phyloP scores from a whole-genome alignment of 768 basidiomycete genomes.

The Ramaria sp. region DNA sequence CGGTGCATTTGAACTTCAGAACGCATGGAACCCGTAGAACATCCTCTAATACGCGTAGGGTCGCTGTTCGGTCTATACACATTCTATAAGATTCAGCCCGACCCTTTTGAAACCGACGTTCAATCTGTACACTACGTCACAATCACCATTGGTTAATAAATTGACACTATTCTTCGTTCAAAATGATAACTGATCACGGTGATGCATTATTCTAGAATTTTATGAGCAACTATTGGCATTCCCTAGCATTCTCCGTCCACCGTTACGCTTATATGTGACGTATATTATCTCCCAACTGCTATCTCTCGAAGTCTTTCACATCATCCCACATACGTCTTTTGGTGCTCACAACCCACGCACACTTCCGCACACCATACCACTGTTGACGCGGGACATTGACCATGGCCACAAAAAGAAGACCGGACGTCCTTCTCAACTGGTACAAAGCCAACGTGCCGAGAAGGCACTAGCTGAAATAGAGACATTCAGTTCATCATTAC shows the following conservation, averaged over 20 bases:
- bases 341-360: conserved; percentile 47
- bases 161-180: not conserved
- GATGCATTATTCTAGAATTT: conserved; percentile 34
- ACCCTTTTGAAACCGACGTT: conserved; percentile 38
- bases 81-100: conserved; percentile 60
- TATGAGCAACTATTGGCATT: conserved; percentile 38
- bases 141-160: conserved; percentile 44
- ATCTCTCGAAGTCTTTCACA: conserved; percentile 41
- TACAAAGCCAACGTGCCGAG: not conserved
- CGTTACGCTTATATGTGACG: conserved; percentile 38
- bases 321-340: conserved; percentile 43
- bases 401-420: conserved; percentile 8
- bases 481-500: not conserved
- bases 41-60: conserved; percentile 43
- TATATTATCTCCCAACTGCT: conserved; percentile 38
- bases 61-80: conserved; percentile 64
- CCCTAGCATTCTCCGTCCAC: conserved; percentile 32
- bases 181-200: not conserved
- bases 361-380: conserved; percentile 32
- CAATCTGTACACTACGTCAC: conserved; percentile 42
- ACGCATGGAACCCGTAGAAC: conserved; percentile 33
- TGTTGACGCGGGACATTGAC: conserved; percentile 7
- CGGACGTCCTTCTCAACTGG: conserved; percentile 5
- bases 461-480: not conserved
- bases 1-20: conserved; percentile 33